Conservation (phyloP, 2,329 filamentous ascomycete genomes). For the Botryotinia calthae region DNA sequence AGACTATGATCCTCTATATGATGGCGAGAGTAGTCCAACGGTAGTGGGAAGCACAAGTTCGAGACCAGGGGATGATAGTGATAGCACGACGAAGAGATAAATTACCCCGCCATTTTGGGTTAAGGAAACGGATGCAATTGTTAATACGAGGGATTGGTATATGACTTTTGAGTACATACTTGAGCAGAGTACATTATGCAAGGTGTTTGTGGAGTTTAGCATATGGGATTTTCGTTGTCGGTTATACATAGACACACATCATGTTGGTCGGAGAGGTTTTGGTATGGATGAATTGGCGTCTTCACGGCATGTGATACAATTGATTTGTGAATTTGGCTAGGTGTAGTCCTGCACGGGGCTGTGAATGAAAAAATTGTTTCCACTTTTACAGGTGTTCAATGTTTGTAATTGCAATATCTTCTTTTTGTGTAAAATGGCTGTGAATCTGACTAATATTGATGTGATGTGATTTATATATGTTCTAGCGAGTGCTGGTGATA, state of each 20-base stretch:
- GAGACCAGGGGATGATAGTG: constrained; percentile 16
- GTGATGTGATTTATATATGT: background rate
- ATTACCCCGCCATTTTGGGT: background rate
- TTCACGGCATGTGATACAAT: background rate
- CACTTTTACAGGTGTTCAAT: background rate
- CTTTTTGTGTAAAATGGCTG: background rate
- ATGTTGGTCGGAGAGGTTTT: background rate
- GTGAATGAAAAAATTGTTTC: background rate
- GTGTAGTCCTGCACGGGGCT: background rate
- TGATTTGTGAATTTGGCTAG: background rate
- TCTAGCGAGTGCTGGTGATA: background rate
- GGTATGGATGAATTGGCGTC: background rate
- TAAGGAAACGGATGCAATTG: background rate
- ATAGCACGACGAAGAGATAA: constrained; percentile 2
- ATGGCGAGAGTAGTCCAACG: constrained; percentile 37
- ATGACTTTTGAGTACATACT: constrained; percentile 17
- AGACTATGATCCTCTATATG: constrained; percentile 37
- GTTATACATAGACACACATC: constrained; percentile 4
- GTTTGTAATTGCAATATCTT: background rate
- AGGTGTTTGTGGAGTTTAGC: constrained; percentile 1
- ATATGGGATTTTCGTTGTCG: constrained; percentile 2
- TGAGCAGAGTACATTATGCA: constrained; percentile 11
- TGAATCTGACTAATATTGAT: background rate
- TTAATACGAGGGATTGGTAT: constrained; percentile 5
- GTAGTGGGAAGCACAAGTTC: constrained; percentile 34